Percentiles rank a stretch among this genome's conserved stretches.
Conservation (phyloP, 176 grass and related monocot species). For the Rhynchospora breviuscula region DNA sequence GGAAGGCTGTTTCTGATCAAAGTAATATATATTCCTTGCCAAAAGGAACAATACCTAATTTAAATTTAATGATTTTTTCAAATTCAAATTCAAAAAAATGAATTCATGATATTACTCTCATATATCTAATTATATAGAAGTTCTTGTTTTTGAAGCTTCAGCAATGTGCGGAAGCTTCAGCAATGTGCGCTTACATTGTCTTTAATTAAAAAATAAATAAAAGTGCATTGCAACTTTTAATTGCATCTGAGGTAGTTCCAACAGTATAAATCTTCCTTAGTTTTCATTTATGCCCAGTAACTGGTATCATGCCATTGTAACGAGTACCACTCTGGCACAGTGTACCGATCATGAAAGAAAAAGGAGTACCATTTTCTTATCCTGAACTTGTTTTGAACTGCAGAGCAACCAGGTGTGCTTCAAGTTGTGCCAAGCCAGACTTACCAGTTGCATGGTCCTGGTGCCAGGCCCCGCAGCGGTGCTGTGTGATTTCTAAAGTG, state of each 20-base stretch:
- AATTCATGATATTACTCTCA: too few relatives aligned
- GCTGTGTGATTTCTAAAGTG: background rate
- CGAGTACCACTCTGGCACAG: background rate
- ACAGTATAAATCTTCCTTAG: background rate
- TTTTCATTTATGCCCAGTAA: background rate
- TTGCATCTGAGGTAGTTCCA: background rate
- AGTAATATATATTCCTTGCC: background rate
- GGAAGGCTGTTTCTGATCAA: background rate
- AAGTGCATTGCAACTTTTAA: background rate
- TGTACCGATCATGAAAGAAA: background rate
- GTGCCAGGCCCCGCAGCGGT: background rate
- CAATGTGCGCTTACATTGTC: background rate
- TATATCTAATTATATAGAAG: too few relatives aligned
- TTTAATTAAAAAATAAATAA: background rate
- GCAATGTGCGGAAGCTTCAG: background rate
- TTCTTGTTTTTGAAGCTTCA: background rate
- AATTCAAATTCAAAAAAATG: too few relatives aligned
- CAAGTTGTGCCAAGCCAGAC: constrained; percentile 63
- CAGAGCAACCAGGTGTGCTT: constrained; percentile 81
- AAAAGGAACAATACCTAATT: too few relatives aligned
- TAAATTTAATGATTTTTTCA: too few relatives aligned
- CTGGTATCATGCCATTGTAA: background rate
- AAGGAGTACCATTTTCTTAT: background rate
- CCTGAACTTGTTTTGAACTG: background rate
- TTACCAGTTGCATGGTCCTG: constrained; percentile 49